phyloP scores from a whole-genome alignment of 805 yeast species.

The Kazachstania psychrophila region DNA sequence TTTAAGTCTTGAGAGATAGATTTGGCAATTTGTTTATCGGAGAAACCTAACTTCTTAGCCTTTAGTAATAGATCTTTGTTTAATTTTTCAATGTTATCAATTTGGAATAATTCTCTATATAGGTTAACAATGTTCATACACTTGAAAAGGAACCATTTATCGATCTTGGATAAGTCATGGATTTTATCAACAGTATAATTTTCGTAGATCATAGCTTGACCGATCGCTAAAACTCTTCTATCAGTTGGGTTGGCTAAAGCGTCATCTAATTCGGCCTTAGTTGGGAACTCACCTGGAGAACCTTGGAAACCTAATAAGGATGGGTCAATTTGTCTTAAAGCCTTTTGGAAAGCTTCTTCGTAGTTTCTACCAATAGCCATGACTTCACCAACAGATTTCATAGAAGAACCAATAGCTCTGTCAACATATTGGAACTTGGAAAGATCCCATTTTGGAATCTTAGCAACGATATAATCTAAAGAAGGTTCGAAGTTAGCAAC shows the following conservation, averaged over 20 bases:
- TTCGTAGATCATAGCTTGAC: constrained; percentile 90
- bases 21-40: constrained; percentile 84
- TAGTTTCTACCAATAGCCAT: constrained; percentile 98
- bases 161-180: constrained; percentile 86
- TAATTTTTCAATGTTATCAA: constrained; percentile 48
- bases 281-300: constrained; percentile 42
- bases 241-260: constrained; percentile 82
- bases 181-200: constrained; percentile 85
- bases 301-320: constrained; percentile 88
- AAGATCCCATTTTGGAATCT: constrained; percentile 98
- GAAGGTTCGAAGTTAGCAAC: constrained; percentile 97
- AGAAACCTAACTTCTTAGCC: constrained; percentile 90
- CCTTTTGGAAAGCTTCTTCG: constrained; percentile 97
- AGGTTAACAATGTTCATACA: constrained; percentile 85
- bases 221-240: constrained; percentile 96
- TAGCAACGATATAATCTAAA: constrained; percentile 90
- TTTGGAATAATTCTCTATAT: constrained; percentile 69
- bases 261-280: constrained; percentile 60
- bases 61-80: constrained; percentile 61
- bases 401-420: constrained; percentile 86
- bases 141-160: constrained; percentile 91
- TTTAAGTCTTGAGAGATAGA: constrained; percentile 47
- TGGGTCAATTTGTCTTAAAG: constrained; percentile 92
- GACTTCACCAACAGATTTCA: constrained; percentile 99
- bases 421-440: constrained; percentile 91